Percentiles rank a stretch among this genome's conserved stretches.
Conservation (phyloP, 2,329 filamentous ascomycete genomes). For the Calonectria pauciramosa region DNA sequence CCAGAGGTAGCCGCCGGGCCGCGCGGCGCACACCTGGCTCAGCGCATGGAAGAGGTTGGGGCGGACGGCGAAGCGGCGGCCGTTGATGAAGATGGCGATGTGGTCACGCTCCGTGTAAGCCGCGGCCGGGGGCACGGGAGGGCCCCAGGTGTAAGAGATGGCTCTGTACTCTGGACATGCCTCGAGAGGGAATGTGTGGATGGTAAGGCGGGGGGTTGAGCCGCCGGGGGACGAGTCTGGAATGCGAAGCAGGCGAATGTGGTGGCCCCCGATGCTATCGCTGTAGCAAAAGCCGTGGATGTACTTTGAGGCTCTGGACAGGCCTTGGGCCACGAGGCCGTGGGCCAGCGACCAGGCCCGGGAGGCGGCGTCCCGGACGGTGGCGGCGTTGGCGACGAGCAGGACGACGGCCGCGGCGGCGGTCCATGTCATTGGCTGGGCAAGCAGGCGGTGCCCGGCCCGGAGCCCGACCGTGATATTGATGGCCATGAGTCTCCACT, state of each 20-base stretch:
- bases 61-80: constrained; percentile 29
- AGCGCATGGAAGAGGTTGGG: constrained; percentile 36
- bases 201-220: constrained; percentile 23
- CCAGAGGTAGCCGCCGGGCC: constrained; percentile 38
- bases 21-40: constrained; percentile 19
- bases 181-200: constrained; percentile 34
- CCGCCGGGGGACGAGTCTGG: constrained; percentile 11
- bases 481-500: neutral
- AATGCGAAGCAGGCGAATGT: constrained; percentile 36
- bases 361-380: neutral
- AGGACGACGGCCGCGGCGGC: neutral
- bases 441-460: neutral
- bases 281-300: constrained; percentile 23
- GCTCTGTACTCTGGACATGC: constrained; percentile 37
- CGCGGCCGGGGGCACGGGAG: neutral
- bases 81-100: constrained; percentile 28
- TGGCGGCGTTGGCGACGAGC: constrained; percentile 9
- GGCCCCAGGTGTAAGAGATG: constrained; percentile 46
- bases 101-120: constrained; percentile 11
- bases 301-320: neutral
- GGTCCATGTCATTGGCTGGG: neutral
- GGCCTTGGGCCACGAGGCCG: neutral
- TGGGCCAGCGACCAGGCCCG: neutral
- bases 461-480: constrained; percentile 17
- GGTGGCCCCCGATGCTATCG: constrained; percentile 24